Evolutionary conservation across 2,329 filamentous ascomycete genomes (phyloP).

Genomic region (Colletotrichum sp.): DNA sequence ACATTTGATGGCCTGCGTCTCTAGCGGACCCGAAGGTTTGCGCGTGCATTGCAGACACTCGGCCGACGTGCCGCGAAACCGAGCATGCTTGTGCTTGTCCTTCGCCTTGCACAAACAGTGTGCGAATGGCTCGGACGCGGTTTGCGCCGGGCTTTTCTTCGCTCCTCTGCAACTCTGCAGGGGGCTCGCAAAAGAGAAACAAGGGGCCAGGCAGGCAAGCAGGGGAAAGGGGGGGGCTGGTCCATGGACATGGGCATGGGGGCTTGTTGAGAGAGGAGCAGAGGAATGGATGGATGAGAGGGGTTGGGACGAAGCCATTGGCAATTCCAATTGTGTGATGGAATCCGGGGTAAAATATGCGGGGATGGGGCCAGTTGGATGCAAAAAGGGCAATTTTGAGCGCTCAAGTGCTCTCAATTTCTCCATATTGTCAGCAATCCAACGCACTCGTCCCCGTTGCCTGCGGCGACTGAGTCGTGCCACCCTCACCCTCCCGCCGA

Average conservation of each 20-base stretch:
- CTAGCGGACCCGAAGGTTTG: conserved; percentile 3
- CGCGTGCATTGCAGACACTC: not conserved
- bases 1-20: not conserved
- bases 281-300: not conserved
- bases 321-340: conserved; percentile 17
- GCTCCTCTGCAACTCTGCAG: not conserved
- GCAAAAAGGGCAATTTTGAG: not conserved
- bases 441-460: not conserved
- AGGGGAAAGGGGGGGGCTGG: not conserved
- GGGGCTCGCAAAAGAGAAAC: not conserved
- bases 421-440: not conserved
- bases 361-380: not conserved
- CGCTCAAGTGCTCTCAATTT: not conserved
- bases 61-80: conserved; percentile 6
- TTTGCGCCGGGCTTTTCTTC: conserved; percentile 2
- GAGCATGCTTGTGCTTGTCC: not conserved
- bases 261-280: not conserved
- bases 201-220: not conserved
- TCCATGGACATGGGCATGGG: not conserved
- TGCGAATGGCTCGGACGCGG: not conserved
- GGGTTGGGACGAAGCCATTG: conserved; percentile 3
- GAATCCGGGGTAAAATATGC: conserved; percentile 17
- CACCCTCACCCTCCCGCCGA: not conserved
- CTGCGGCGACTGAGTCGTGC: not conserved
- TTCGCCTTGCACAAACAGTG: not conserved